These are phyloP conservation scores for Neocucurbitaria cava DNA, from an alignment of 2,329 filamentous ascomycete genomes.

Conservation along the genomic window DNA sequence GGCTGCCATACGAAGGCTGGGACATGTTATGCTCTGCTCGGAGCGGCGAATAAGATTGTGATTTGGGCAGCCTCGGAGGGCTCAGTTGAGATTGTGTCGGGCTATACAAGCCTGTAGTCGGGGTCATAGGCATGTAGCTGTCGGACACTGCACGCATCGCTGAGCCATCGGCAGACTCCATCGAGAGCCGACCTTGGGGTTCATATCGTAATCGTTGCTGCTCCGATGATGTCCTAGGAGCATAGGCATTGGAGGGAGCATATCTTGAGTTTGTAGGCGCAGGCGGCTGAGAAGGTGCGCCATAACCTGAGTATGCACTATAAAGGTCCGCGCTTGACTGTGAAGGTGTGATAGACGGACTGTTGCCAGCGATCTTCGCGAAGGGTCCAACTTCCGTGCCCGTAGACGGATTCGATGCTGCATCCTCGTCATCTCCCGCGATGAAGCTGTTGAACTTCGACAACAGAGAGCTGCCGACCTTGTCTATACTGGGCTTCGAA, in stretches of 20 bases:
- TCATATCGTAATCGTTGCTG: conserved; percentile 58
- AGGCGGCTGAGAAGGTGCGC: conserved; percentile 31
- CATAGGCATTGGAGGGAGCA: conserved; percentile 49
- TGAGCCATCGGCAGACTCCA: conserved; percentile 45
- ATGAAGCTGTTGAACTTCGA: conserved; percentile 97
- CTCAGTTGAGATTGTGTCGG: conserved; percentile 41
- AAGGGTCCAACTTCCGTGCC: conserved; percentile 75
- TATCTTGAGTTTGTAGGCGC: conserved; percentile 47
- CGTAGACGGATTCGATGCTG: conserved; percentile 63
- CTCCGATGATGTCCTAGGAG: conserved; percentile 60
- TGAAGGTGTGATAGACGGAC: conserved; percentile 61
- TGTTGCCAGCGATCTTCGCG: conserved; percentile 75
- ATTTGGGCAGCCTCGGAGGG: conserved; percentile 35
- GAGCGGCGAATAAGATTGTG: conserved; percentile 42
- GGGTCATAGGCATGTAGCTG: conserved; percentile 36
- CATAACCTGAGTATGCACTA: conserved; percentile 68
- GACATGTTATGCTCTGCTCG: conserved; percentile 33
- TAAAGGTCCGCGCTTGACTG: conserved; percentile 77
- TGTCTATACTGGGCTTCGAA: conserved; percentile 93
- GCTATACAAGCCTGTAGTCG: conserved; percentile 35
- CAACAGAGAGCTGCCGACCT: conserved; percentile 89
- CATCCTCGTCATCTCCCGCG: conserved; percentile 82
- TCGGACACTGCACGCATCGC: conserved; percentile 39
- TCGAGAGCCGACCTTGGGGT: conserved; percentile 47
- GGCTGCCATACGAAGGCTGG: conserved; percentile 34